Evolutionary conservation across 164 flowering plant species (phyloP).

Genomic region (Buxus sempervirens): DNA sequence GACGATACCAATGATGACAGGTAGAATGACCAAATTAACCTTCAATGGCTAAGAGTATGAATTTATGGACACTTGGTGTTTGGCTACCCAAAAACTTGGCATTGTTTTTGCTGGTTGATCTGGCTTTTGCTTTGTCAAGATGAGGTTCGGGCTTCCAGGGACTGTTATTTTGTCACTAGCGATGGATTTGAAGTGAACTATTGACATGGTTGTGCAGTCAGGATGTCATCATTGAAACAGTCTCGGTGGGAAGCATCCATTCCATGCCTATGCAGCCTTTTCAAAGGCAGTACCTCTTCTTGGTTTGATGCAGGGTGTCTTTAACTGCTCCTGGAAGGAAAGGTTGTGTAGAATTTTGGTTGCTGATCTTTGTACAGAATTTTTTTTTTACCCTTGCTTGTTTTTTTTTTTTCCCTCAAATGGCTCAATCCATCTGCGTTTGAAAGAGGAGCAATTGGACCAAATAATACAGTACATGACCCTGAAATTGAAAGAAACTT

Average conservation of each 20-base stretch:
- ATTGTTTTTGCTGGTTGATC: slow-evolving; percentile 14
- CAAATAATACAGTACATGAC: slow-evolving; percentile 4
- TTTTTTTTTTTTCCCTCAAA: too few species aligned
- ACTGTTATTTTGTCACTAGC: not conserved
- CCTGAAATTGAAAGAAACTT: not conserved
- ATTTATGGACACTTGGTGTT: not conserved
- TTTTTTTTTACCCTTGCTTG: slow-evolving; percentile 13
- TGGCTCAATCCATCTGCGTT: slow-evolving; percentile 23
- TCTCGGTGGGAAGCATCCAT: slow-evolving; percentile 15
- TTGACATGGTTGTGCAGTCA: slow-evolving; percentile 18
- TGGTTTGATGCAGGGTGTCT: slow-evolving; percentile 17
- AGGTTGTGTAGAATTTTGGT: slow-evolving; percentile 47
- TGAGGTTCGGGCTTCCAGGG: not conserved
- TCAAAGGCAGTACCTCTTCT: slow-evolving; percentile 22
- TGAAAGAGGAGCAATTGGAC: slow-evolving; percentile 33
- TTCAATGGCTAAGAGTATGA: not conserved
- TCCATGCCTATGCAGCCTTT: slow-evolving; percentile 16
- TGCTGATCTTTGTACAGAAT: slow-evolving; percentile 51
- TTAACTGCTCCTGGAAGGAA: slow-evolving; percentile 24
- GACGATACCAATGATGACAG: slow-evolving; percentile 33
- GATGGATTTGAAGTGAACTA: slow-evolving; percentile 13
- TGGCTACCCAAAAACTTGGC: not conserved
- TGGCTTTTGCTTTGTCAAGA: slow-evolving; percentile 8
- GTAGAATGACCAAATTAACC: slow-evolving; percentile 18
- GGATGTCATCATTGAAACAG: too few species aligned